Evolutionary conservation across 768 basidiomycete genomes (phyloP), one percentile per base, ranked within the genome.

Genomic region (Serendipita sp.): DNA sequence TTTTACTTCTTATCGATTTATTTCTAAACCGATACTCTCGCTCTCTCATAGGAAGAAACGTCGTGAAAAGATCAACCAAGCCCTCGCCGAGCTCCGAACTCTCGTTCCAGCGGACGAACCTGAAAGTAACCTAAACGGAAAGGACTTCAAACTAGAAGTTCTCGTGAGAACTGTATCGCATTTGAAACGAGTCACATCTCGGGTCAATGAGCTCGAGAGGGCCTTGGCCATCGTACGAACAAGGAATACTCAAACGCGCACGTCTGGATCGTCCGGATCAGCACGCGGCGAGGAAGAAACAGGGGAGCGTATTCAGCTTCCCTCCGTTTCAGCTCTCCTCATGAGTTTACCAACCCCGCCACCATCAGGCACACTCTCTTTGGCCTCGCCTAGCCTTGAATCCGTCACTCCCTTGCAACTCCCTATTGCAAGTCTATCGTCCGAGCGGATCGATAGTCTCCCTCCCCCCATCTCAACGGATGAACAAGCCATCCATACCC

Each of bases 21-120:
- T 34, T 34, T 8, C 4, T 41, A 41, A 41, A 41, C 41, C 13
- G 30, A 34, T 60, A n/a, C n/a, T 32, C 10, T 28, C 35, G n/a
- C 18, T 34, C 30, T 11, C 18, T 60, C 35, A 8, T 30, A 60
- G 56, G 30, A 89, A 94, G 71, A 84, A 93, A 0, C 78, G 94
- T 35, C 80, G 94, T 66, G 95, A 94, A 10, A 96, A 96, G 80
- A 97, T 98, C 68, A 98, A 98, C 71, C 86, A 91, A 63, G 91
- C 93, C 0, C 79, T 97, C 3, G 79, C 85, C 2, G 83, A 85
- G 1, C 75, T 97, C 51, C 83, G 85, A 67, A 78, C 79, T 68
- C 83, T 96, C 69, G 90, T 95, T 0, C 91, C 91, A 0, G 70
- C 76, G 5, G 79, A 81, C 63, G 44, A 36, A 28, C 18, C 35